Conservation (phyloP, 2,329 filamentous ascomycete genomes). For the Paecilomyces dactylethromorphus region DNA sequence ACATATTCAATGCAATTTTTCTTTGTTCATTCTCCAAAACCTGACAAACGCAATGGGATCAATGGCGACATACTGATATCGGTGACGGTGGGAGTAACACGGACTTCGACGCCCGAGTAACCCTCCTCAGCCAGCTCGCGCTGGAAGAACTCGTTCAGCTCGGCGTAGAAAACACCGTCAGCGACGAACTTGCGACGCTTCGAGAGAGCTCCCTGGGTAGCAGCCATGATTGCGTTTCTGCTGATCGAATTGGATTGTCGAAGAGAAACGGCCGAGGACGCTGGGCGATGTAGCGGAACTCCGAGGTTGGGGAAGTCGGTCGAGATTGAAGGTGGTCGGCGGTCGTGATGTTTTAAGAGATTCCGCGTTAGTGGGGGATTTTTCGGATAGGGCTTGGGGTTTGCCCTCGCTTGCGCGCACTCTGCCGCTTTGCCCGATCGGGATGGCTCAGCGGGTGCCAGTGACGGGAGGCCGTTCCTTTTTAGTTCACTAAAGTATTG, state of each 20-base stretch:
- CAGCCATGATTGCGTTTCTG: slow-evolving; percentile 42
- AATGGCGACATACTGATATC: slow-evolving; percentile 68
- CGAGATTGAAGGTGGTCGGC: slow-evolving; percentile 21
- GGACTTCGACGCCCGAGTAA: slow-evolving; percentile 99
- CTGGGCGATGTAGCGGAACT: slow-evolving; percentile 16
- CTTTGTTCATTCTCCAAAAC: slow-evolving; percentile 6
- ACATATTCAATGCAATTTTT: slow-evolving; percentile 1
- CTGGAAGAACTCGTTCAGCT: slow-evolving; percentile 99
- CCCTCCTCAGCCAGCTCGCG: slow-evolving; percentile 99
- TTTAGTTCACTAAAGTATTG: no score
- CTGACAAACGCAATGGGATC: slow-evolving; percentile 7
- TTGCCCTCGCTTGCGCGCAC: slow-evolving; percentile 27
- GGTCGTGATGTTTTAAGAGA: slow-evolving; percentile 24
- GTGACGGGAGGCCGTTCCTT: no score
- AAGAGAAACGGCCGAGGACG: slow-evolving; percentile 22
- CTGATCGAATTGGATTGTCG: slow-evolving; percentile 25
- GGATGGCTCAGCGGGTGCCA: slow-evolving; percentile 1
- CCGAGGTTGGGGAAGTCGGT: slow-evolving; percentile 20
- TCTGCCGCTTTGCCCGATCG: slow-evolving; percentile 15
- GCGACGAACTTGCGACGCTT: slow-evolving; percentile 70
- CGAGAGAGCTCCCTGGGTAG: slow-evolving; percentile 46
- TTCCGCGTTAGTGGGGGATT: slow-evolving; percentile 35
- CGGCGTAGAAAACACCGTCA: slow-evolving; percentile 99
- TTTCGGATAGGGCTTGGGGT: slow-evolving; percentile 33
- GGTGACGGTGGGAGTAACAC: slow-evolving; percentile 98